phyloP scores from a whole-genome alignment of 2,329 filamentous ascomycete species.

The Catunica adiposa region DNA sequence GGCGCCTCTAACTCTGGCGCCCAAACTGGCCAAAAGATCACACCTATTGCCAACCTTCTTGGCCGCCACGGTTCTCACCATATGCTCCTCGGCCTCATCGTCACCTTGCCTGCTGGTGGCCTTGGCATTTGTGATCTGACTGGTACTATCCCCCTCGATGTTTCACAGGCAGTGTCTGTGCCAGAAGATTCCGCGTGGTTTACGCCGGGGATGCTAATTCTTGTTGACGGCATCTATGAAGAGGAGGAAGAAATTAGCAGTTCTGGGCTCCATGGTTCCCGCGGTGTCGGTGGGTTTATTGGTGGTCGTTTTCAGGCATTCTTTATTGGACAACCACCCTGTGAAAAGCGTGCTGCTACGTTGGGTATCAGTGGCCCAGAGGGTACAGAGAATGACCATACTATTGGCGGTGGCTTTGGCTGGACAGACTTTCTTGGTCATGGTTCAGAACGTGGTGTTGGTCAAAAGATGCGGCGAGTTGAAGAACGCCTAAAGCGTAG shows the following conservation, averaged over 20 bases:
- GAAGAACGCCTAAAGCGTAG: slow-evolving; percentile 49
- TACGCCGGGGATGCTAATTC: slow-evolving; percentile 84
- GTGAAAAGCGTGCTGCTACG: slow-evolving; percentile 66
- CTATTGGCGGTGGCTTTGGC: slow-evolving; percentile 68
- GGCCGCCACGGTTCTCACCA: slow-evolving; percentile 73
- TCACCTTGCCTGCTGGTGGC: slow-evolving; percentile 62
- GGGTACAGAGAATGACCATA: slow-evolving; percentile 37
- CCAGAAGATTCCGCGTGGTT: slow-evolving; percentile 85
- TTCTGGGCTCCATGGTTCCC: slow-evolving; percentile 55
- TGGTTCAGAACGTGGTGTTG: slow-evolving; percentile 73
- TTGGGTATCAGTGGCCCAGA: slow-evolving; percentile 52
- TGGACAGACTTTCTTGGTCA: slow-evolving; percentile 95
- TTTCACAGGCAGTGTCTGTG: slow-evolving; percentile 64
- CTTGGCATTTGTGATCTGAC: slow-evolving; percentile 75
- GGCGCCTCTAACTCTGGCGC: slow-evolving; percentile 47
- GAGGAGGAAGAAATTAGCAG: slow-evolving; percentile 70
- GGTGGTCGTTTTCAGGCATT: slow-evolving; percentile 86
- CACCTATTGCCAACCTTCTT: slow-evolving; percentile 58
- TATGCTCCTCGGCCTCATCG: slow-evolving; percentile 71
- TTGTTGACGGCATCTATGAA: slow-evolving; percentile 91
- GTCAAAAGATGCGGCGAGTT: slow-evolving; percentile 65
- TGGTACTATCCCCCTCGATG: slow-evolving; percentile 70
- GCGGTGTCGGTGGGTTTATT: slow-evolving; percentile 74
- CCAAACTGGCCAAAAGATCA: slow-evolving; percentile 65
- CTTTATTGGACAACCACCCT: slow-evolving; percentile 80